These are phyloP conservation scores for Flaveria robusta DNA, from an alignment of 129 eudicot genomes.

Conservation along the genomic window DNA sequence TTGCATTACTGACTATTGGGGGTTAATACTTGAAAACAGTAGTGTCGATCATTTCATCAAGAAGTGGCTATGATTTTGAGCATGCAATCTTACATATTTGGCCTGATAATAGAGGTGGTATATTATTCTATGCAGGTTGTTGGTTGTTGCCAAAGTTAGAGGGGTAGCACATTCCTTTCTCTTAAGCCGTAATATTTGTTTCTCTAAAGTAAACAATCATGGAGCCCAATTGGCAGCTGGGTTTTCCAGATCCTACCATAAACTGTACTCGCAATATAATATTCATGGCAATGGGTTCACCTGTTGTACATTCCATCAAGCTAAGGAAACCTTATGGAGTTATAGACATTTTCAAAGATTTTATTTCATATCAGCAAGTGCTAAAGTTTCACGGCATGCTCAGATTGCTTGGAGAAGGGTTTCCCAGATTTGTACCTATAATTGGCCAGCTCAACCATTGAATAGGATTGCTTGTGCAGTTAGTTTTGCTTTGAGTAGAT, in stretches of 20 bases:
- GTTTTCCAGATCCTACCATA: conserved; percentile 35
- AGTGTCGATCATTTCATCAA: background rate
- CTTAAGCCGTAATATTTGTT: conserved; percentile 33
- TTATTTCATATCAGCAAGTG: conserved; percentile 42
- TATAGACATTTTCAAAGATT: conserved; percentile 29
- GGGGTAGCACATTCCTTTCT: conserved; percentile 50
- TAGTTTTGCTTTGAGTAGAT: conserved; percentile 78
- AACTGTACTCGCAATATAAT: conserved; percentile 48
- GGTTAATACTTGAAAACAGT: conserved; percentile 11
- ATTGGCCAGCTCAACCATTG: conserved; percentile 52
- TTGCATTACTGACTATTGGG: background rate
- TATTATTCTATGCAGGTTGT: conserved; percentile 50
- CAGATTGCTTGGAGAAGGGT: conserved; percentile 72
- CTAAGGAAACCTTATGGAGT: conserved; percentile 48
- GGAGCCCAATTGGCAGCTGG: conserved; percentile 38
- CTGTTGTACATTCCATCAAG: conserved; percentile 32
- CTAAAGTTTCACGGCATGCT: conserved; percentile 52
- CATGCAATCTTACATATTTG: background rate
- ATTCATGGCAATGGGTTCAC: conserved; percentile 33
- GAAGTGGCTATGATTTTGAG: conserved; percentile 17
- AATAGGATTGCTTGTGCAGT: conserved; percentile 71
- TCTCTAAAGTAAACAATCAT: conserved; percentile 31
- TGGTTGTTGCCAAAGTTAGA: conserved; percentile 44
- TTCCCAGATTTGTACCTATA: conserved; percentile 45
- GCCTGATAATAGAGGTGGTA: conserved; percentile 21